These are phyloP conservation scores for Botrytis porri DNA, from an alignment of 2,329 filamentous ascomycete species.

Conservation along the genomic window DNA sequence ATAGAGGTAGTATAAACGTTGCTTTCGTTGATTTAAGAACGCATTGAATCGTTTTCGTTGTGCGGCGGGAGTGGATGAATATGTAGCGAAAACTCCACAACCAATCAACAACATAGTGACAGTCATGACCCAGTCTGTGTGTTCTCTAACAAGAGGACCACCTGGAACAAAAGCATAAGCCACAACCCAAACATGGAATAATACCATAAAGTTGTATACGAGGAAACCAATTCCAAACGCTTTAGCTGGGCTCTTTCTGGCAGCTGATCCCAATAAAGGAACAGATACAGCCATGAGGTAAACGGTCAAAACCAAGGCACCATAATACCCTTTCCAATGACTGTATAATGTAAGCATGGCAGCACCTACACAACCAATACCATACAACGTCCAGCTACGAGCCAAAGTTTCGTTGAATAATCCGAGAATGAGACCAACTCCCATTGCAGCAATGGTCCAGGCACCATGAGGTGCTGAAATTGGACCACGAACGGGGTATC, in stretches of 20 bases:
- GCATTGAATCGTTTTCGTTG: conserved; percentile 34
- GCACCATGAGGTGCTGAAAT: conserved; percentile 87
- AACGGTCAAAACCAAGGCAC: conserved; percentile 68
- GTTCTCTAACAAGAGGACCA: conserved; percentile 86
- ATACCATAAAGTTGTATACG: conserved; percentile 86
- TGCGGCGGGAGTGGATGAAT: conserved; percentile 42
- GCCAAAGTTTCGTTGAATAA: conserved; percentile 68
- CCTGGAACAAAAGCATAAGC: conserved; percentile 98
- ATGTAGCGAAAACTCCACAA: conserved; percentile 75
- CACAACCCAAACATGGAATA: conserved; percentile 99
- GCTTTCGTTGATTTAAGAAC: conserved; percentile 46
- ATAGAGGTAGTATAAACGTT: conserved; percentile 66
- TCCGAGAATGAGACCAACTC: conserved; percentile 72
- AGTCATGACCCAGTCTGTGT: conserved; percentile 93
- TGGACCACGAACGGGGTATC: conserved; percentile 85
- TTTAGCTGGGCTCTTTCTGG: conserved; percentile 70
- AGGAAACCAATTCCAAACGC: conserved; percentile 89
- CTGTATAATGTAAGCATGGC: conserved; percentile 70
- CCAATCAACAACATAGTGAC: conserved; percentile 82
- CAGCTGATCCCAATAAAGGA: conserved; percentile 70
- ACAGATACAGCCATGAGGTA: conserved; percentile 81
- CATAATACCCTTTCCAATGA: conserved; percentile 89
- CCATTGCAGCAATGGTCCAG: conserved; percentile 84
- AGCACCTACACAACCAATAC: conserved; percentile 74
- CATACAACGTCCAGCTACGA: conserved; percentile 76